phyloP scores from a whole-genome alignment of 805 yeast species.

The Cyberlindnera suaveolens region DNA sequence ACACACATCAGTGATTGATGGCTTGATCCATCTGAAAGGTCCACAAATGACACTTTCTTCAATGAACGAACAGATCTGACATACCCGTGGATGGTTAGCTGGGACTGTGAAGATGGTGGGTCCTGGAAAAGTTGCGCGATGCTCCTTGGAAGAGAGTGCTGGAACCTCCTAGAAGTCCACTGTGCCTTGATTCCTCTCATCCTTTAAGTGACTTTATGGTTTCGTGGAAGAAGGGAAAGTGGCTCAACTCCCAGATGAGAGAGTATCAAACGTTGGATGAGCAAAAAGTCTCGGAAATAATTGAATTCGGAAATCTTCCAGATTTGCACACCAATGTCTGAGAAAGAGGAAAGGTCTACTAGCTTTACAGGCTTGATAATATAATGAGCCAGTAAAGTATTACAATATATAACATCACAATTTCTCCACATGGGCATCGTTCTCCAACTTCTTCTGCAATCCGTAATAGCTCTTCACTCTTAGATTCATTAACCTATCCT shows the following conservation, averaged over 20 bases:
- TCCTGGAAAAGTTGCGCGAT: conserved; percentile 11
- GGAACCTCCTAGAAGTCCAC: background rate
- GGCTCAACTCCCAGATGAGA: no score
- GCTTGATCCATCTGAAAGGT: conserved; percentile 72
- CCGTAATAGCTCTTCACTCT: conserved; percentile 39
- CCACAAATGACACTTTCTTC: conserved; percentile 76
- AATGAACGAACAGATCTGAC: conserved; percentile 64
- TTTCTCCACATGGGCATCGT: conserved; percentile 9
- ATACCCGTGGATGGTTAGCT: conserved; percentile 60
- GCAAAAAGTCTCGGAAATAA: no score
- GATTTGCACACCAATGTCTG: no score
- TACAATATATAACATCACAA: conserved; percentile 3
- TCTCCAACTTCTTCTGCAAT: conserved; percentile 13
- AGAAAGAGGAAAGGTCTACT: no score
- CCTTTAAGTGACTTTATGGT: no score
- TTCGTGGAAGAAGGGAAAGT: no score
- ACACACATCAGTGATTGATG: conserved; percentile 50
- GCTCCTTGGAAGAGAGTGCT: conserved; percentile 7
- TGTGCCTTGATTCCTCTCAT: background rate
- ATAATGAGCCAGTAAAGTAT: background rate
- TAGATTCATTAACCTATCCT: conserved; percentile 49
- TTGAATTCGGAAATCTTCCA: no score
- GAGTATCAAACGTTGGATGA: no score
- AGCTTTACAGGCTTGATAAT: no score
- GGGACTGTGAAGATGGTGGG: conserved; percentile 25